Base-by-base conservation (phyloP, 2,329 filamentous ascomycete genomes). In the Xylaria sp. region DNA sequence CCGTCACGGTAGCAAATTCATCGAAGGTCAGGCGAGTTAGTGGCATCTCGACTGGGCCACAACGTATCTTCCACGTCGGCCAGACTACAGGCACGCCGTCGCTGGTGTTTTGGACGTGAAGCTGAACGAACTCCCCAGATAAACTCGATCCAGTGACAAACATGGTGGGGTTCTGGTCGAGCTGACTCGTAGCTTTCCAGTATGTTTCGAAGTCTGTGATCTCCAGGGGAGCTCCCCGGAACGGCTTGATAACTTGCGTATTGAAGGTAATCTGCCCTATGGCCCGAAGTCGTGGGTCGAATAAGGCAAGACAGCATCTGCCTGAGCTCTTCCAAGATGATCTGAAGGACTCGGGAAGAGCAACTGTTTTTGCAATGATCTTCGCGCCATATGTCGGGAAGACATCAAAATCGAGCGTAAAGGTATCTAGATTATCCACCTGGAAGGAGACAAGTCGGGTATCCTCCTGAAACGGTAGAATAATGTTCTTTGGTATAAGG, bases 131-230 rank as follows among this genome's bases (percentile, higher is more conserved):
- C 76, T 98, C 93, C n/a, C 96, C 96, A 2, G 93, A 97, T 64
- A 99, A 81, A 81, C 95, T 98, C 10, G 95, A 98, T 0, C 95
- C 96, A 0, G 95, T 98, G 21, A 99, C 93, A 27, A 98, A 89
- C 27, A 93, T 93, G 77, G 88, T 96, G 27, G 92, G 91, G 55
- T 94, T 92, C 60, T 93, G 90, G 78, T 97, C 93, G 57, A 96
- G 87, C 74, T 97, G 94, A 76, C 94, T 97, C 0, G 96, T 99
- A 0, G 95, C 95, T 81, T 98, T 99, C 96, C 96, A 99, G 81
- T 99, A 99, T 0, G 96, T 98, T 71, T 97, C 96, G 75, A 98
- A 99, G 77, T 98, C 94, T 0, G 96, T 97, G 69, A 99, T 98
- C 80, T 99, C 96, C 25, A 99, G 84, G 3, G 96, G 94, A 69